Conservation (phyloP, 73 alveolate genomes). For the Paramecium primaurelia region DNA sequence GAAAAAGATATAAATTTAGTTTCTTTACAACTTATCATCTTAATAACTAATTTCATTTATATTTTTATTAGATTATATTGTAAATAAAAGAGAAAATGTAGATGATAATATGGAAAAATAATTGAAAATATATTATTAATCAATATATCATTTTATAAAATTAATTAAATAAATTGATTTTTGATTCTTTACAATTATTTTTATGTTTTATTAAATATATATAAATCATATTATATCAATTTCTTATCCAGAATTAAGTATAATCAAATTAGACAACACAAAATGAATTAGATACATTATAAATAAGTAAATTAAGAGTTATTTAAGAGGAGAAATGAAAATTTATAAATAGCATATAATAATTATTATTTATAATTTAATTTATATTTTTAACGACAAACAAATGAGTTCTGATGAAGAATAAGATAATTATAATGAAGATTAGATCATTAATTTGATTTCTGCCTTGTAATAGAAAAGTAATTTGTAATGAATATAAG, state of each 20-base stretch:
- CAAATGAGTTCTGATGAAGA: neutral
- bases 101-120: neutral
- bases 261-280: too few relatives aligned
- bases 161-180: too few relatives aligned
- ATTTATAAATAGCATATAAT: neutral
- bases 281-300: too few relatives aligned
- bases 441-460: neutral
- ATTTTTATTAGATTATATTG: neutral
- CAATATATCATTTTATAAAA: too few relatives aligned
- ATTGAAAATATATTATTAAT: neutral
- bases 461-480: neutral
- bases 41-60: neutral
- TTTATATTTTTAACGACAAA: neutral
- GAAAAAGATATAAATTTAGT: neutral
- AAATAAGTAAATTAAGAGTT: neutral
- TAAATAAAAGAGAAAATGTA: neutral
- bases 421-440: conserved; percentile 9
- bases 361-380: neutral
- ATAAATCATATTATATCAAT: too few relatives aligned
- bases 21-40: neutral
- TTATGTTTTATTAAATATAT: too few relatives aligned
- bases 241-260: too few relatives aligned
- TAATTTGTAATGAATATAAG: neutral
- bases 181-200: too few relatives aligned
- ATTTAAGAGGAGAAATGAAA: neutral